Conservation (phyloP, 2,329 filamentous ascomycete genomes). For the Diplodia scrobiculata region DNA sequence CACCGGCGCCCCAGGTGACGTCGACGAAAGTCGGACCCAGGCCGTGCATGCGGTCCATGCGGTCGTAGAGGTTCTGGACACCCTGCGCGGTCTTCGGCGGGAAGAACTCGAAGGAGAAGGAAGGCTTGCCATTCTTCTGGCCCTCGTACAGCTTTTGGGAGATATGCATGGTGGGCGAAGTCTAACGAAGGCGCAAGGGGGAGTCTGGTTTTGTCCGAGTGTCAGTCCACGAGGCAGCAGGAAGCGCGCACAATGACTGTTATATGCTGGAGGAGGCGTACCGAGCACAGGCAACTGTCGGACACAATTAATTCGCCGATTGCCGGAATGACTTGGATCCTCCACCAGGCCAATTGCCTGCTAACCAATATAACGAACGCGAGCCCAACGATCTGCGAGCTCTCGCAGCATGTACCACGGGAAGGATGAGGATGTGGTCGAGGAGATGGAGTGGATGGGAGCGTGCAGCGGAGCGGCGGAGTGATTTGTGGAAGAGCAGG, state of each 20-base stretch:
- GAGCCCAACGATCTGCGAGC: conserved; percentile 55
- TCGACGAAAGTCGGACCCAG: conserved; percentile 95
- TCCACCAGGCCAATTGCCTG: conserved; percentile 30
- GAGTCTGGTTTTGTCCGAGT: neutral
- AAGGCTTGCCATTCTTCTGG: conserved; percentile 74
- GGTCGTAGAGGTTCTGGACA: conserved; percentile 98
- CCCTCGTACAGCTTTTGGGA: conserved; percentile 84
- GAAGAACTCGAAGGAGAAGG: conserved; percentile 99
- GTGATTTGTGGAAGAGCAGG: conserved; percentile 11
- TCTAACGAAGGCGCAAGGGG: neutral
- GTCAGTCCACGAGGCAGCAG: neutral
- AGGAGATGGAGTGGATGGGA: conserved; percentile 1
- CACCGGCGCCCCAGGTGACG: conserved; percentile 97
- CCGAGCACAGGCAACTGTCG: neutral
- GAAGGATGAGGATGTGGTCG: conserved; percentile 1
- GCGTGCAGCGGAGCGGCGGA: conserved; percentile 15
- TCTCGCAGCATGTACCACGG: conserved; percentile 56
- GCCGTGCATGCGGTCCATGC: conserved; percentile 98
- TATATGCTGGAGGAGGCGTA: conserved; percentile 4
- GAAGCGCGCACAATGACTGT: conserved; percentile 7
- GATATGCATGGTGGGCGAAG: conserved; percentile 77
- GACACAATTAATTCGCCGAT: conserved; percentile 21
- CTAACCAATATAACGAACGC: conserved; percentile 52
- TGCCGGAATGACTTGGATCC: conserved; percentile 4
- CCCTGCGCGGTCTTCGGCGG: conserved; percentile 95